Evolutionary conservation across 768 basidiomycete species (phyloP), one percentile per base, ranked within the genome.

Genomic region (Suillus ampliporus): DNA sequence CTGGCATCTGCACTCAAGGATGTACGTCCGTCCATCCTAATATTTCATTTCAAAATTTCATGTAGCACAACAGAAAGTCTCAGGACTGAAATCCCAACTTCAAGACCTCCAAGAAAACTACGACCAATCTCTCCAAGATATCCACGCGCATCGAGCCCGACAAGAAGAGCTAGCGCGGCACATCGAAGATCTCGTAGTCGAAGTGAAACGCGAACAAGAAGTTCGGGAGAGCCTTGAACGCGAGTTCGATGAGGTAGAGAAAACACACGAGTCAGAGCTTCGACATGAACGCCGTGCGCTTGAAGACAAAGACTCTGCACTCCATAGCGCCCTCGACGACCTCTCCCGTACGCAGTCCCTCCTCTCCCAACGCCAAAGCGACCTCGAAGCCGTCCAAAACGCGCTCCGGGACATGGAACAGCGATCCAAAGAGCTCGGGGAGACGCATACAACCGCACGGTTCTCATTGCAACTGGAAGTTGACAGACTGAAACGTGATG

Each of bases 391-490:
- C 0, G 85, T 97, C 3, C 92, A 97, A 69, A 75, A 75, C 8
- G 89, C 89, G 0, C 78, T 97, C n/a, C 84, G 86, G 65, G 75
- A 80, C 1, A 75, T 92, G 52, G 94, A 97, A 70, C 79, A 82
- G 34, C 93, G 95, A 74, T 87, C 88, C 26, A 89, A 89, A 76
- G 83, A 87, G 61, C 83, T 89, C 0, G 96, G 96, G 23, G 94
- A 97, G 77, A 87, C 89, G 14, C 91, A 91, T 69, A 90, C 90
- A 0, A 89, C 88, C 3, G 90, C 94, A 26, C 83, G 88, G 48
- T 93, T 94, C 79, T 92, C 92, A 0, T 78, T 98, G 37, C 93
- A 97, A 73, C 84, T 98, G 21, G 96, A 99, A 74, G 82, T 92
- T 1, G 97, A 98, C 65, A 80, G 94, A 3, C 77, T 95, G 54